Conservation (phyloP, 306 rosid genomes). For the Fragaria nilgerrensis region DNA sequence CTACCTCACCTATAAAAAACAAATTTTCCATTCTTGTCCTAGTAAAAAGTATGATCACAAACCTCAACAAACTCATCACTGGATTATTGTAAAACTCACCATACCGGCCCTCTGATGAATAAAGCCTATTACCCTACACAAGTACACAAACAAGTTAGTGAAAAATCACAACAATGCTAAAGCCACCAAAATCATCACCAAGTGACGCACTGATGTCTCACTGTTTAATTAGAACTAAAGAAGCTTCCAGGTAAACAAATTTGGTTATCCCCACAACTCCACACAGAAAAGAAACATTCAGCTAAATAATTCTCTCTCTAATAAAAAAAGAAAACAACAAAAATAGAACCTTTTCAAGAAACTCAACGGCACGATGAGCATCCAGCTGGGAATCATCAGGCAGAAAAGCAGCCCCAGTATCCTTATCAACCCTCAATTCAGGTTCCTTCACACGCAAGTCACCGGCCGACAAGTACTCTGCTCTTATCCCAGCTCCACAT, state of each 20-base stretch:
- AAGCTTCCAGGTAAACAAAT: not conserved
- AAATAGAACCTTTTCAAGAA: conserved; percentile 43
- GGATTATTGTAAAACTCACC: conserved; percentile 77
- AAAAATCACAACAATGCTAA: no score
- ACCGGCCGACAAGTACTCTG: conserved; percentile 54
- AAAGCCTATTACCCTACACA: conserved; percentile 59
- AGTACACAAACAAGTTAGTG: not conserved
- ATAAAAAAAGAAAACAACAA: not conserved
- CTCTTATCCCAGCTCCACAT: conserved; percentile 62
- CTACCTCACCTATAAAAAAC: not conserved
- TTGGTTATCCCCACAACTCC: not conserved
- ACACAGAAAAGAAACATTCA: no score
- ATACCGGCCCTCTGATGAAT: conserved; percentile 64
- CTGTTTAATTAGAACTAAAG: not conserved
- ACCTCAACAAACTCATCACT: conserved; percentile 72
- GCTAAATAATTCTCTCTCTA: no score
- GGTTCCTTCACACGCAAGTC: conserved; percentile 74
- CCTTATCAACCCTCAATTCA: conserved; percentile 52
- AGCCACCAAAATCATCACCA: not conserved
- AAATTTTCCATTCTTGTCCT: conserved; percentile 7
- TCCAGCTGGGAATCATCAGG: conserved; percentile 87
- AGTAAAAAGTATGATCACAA: conserved; percentile 21
- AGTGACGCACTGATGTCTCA: not conserved
- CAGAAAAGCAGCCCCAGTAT: conserved; percentile 67
- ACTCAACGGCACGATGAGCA: conserved; percentile 59